Evolutionary conservation across 768 basidiomycete genomes (phyloP).

Genomic region (Kwoniella bestiolae): DNA sequence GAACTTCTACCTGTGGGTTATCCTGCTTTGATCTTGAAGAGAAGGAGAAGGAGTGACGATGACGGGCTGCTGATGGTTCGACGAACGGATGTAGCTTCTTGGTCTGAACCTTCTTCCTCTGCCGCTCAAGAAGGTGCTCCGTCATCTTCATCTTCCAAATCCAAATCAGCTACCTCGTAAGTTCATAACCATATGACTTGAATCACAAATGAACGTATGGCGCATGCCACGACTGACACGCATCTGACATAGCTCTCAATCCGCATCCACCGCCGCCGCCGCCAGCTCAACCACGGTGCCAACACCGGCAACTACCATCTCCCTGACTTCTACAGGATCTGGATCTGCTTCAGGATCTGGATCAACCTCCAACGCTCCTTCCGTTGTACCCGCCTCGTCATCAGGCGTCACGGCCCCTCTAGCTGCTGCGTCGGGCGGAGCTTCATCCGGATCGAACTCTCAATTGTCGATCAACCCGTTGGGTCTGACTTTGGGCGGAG

Average conservation of each 20-base stretch:
- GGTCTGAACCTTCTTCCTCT: no score
- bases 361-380: no score
- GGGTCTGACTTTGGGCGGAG: background rate
- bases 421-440: constrained; percentile 1
- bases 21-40: no score
- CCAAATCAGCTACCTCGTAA: background rate
- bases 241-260: background rate
- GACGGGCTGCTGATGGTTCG: no score
- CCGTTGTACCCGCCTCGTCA: background rate
- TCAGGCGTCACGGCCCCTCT: background rate
- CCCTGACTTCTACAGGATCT: background rate
- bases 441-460: no score
- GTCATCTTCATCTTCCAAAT: constrained; percentile 2
- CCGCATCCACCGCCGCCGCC: background rate
- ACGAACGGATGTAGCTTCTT: background rate
- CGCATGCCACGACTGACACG: no score
- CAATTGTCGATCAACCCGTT: no score
- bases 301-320: background rate
- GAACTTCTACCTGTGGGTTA: background rate
- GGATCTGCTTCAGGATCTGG: background rate
- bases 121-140: background rate
- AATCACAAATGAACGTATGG: no score
- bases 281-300: background rate
- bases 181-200: background rate
- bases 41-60: no score